phyloP scores from a whole-genome alignment of 1,284 basidiomycete genomes.

The Schizopora paradoxa region DNA sequence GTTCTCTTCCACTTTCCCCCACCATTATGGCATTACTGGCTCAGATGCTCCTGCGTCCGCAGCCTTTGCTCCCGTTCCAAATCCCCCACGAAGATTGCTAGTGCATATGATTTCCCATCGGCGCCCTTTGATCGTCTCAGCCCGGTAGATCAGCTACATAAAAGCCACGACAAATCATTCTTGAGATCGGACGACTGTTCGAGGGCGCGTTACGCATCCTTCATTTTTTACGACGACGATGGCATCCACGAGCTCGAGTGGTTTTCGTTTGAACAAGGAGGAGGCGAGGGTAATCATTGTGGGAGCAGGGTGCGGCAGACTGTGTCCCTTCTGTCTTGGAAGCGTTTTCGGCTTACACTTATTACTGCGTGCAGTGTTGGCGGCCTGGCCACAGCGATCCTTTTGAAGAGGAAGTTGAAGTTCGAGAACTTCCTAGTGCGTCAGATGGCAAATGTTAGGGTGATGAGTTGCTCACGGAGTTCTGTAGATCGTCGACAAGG shows the following conservation, averaged over 20 bases:
- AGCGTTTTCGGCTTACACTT: background rate
- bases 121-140: too few relatives aligned
- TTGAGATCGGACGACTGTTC: background rate
- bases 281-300: slow-evolving; percentile 39
- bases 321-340: background rate
- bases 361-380: slow-evolving; percentile 25
- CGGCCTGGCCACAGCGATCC: slow-evolving; percentile 44
- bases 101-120: too few relatives aligned
- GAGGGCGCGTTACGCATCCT: background rate
- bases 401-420: slow-evolving; percentile 37
- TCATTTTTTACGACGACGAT: background rate
- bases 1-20: too few relatives aligned
- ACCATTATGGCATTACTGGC: too few relatives aligned
- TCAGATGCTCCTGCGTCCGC: too few relatives aligned
- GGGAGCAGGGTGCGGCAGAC: slow-evolving; percentile 43
- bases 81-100: too few relatives aligned
- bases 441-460: background rate
- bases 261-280: slow-evolving; percentile 16
- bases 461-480: background rate
- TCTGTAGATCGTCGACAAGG: slow-evolving; percentile 45
- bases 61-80: too few relatives aligned
- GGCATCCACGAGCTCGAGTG: background rate
- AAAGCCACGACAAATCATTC: too few relatives aligned
- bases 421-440: slow-evolving; percentile 44
- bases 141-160: too few relatives aligned